phyloP scores from a whole-genome alignment of 78 protist species.

The Planoprotostelium fungivorum region DNA sequence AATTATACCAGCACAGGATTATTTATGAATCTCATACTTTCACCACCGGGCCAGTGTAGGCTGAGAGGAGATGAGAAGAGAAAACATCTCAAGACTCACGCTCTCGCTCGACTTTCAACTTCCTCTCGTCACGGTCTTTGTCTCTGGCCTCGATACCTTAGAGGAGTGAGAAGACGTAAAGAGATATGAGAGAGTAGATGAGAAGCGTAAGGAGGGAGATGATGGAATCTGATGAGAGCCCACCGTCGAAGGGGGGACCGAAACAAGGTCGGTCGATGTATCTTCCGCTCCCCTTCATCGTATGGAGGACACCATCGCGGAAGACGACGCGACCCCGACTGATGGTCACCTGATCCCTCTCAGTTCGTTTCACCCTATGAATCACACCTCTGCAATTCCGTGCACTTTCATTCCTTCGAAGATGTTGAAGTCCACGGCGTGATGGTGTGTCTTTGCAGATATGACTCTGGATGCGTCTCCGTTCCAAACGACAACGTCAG shows the following conservation, averaged over 20 bases:
- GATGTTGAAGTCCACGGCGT: slow-evolving; percentile 79
- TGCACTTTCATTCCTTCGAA: slow-evolving; percentile 79
- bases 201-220: no score
- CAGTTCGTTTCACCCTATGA: slow-evolving; percentile 28
- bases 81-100: slow-evolving; percentile 2
- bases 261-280: slow-evolving; percentile 50
- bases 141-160: slow-evolving; percentile 39
- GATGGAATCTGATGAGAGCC: no score
- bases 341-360: slow-evolving; percentile 9
- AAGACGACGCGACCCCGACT: slow-evolving; percentile 51
- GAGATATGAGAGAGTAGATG: neutral
- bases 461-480: slow-evolving; percentile 55
- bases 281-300: slow-evolving; percentile 47
- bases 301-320: slow-evolving; percentile 21
- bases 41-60: neutral
- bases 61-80: neutral
- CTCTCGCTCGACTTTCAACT: slow-evolving; percentile 56
- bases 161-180: no score
- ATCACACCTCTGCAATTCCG: slow-evolving; percentile 55
- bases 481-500: slow-evolving; percentile 81
- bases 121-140: slow-evolving; percentile 34
- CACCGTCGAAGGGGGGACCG: slow-evolving; percentile 48
- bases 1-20: no score
- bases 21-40: no score
- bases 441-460: slow-evolving; percentile 69